Evolutionary conservation across 1,284 basidiomycete species (phyloP).

Genomic region (Heterobasidion occidentale): DNA sequence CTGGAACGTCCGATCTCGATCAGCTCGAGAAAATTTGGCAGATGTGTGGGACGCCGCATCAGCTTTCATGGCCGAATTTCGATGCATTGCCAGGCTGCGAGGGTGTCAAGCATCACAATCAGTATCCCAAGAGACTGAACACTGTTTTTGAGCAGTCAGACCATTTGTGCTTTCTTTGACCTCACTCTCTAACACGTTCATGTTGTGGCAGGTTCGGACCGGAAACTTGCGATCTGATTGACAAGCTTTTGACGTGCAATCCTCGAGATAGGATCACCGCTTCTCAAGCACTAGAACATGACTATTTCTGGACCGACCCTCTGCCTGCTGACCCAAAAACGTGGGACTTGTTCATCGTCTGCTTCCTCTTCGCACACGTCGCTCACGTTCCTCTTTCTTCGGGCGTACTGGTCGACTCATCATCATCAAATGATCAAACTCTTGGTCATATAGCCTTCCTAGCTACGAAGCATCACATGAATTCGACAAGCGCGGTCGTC

Average conservation of each 20-base stretch:
- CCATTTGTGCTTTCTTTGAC: constrained; percentile 5
- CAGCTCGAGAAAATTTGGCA: constrained; percentile 88
- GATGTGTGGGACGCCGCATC: constrained; percentile 83
- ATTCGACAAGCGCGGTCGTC: constrained; percentile 71
- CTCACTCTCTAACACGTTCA: constrained; percentile 1
- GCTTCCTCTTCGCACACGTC: background rate
- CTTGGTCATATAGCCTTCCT: constrained; percentile 46
- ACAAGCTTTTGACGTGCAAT: constrained; percentile 87
- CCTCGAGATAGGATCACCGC: constrained; percentile 91
- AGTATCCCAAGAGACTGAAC: constrained; percentile 45
- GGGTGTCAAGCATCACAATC: constrained; percentile 57
- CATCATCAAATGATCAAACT: background rate
- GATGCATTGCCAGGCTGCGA: constrained; percentile 75
- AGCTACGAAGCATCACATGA: constrained; percentile 79
- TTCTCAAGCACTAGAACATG: constrained; percentile 77
- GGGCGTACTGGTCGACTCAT: constrained; percentile 7
- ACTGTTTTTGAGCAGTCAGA: constrained; percentile 51
- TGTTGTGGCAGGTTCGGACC: constrained; percentile 37
- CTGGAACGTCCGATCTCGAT: constrained; percentile 83
- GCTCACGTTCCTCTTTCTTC: constrained; percentile 1
- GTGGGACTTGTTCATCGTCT: constrained; percentile 39
- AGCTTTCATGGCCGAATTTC: constrained; percentile 79
- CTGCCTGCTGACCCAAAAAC: constrained; percentile 77
- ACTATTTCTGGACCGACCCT: constrained; percentile 90
- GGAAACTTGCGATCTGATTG: constrained; percentile 86